Percentiles rank a stretch among this genome's conserved stretches.
Conservation (phyloP, 345 rosid genomes). For the Erodium maritimum region DNA sequence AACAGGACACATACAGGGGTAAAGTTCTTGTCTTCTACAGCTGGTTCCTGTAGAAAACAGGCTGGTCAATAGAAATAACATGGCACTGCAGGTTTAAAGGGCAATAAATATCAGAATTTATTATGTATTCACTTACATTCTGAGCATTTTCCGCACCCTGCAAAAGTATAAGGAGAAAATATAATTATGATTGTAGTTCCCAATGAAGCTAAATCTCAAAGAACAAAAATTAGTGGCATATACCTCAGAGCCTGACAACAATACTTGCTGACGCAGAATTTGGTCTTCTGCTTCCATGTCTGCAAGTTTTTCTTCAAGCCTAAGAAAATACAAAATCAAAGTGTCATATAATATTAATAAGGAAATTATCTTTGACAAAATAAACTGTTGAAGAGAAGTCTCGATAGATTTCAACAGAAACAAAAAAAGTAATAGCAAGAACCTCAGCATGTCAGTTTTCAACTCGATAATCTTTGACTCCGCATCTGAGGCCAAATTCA, state of each 20-base stretch:
- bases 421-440: too few relatives aligned
- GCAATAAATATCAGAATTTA: constrained; percentile 2
- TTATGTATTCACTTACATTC: constrained; percentile 28
- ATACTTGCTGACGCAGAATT: constrained; percentile 52
- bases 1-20: constrained; percentile 52
- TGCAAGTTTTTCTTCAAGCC: constrained; percentile 74
- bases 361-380: too few relatives aligned
- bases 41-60: constrained; percentile 22
- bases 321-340: constrained; percentile 15
- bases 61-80: constrained; percentile 11
- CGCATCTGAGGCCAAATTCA: constrained; percentile 64
- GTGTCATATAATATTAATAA: not conserved
- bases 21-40: constrained; percentile 47
- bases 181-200: constrained; percentile 10
- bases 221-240: constrained; percentile 41
- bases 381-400: too few relatives aligned
- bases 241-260: constrained; percentile 35
- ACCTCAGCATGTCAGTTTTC: constrained; percentile 83
- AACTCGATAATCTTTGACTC: constrained; percentile 79
- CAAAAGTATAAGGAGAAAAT: constrained; percentile 13
- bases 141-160: constrained; percentile 72
- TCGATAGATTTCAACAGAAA: too few relatives aligned
- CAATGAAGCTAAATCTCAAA: constrained; percentile 24
- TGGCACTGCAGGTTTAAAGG: constrained; percentile 6
- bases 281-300: constrained; percentile 79